phyloP scores from a whole-genome alignment of 352 stramenopile species.

The Lagenidium sp. region DNA sequence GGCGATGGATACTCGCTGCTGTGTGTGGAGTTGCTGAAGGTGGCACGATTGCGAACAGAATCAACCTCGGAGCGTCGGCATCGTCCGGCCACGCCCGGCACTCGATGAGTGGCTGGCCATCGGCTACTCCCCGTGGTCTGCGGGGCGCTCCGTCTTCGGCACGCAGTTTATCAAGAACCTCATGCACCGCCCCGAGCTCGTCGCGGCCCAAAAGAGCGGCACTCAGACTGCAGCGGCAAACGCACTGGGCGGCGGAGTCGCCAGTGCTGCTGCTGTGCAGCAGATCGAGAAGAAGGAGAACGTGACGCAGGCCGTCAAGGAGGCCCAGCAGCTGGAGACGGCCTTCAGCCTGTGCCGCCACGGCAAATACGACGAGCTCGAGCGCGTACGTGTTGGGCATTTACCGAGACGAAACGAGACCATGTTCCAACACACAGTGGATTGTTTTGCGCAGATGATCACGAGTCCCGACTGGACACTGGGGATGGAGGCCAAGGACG shows the following conservation, averaged over 20 bases:
- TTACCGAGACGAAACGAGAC: not conserved
- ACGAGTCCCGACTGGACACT: conserved; percentile 88
- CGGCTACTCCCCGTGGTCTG: conserved; percentile 91
- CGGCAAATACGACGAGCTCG: conserved; percentile 85
- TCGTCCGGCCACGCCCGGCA: conserved; percentile 76
- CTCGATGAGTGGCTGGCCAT: conserved; percentile 86
- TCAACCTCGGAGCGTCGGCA: conserved; percentile 72
- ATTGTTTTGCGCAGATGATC: conserved; percentile 38
- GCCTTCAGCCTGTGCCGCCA: conserved; percentile 88
- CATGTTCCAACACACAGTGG: too few species aligned
- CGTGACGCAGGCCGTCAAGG: conserved; percentile 73
- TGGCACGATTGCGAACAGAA: too few species aligned
- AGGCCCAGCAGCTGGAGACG: conserved; percentile 83
- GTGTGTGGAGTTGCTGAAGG: too few species aligned
- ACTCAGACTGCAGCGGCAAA: not conserved
- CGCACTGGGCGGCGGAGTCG: not conserved
- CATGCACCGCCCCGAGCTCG: conserved; percentile 42
- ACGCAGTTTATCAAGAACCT: conserved; percentile 59
- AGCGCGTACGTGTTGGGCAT: conserved; percentile 28
- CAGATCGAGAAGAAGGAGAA: conserved; percentile 60
- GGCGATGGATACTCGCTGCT: too few species aligned
- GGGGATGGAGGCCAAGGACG: conserved; percentile 89
- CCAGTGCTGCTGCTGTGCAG: conserved; percentile 2
- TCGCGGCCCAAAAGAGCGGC: conserved; percentile 17
- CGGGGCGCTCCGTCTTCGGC: conserved; percentile 47